Evolutionary conservation across 2,329 filamentous ascomycete species (phyloP).

Genomic region (Cladosporium oxysporum): DNA sequence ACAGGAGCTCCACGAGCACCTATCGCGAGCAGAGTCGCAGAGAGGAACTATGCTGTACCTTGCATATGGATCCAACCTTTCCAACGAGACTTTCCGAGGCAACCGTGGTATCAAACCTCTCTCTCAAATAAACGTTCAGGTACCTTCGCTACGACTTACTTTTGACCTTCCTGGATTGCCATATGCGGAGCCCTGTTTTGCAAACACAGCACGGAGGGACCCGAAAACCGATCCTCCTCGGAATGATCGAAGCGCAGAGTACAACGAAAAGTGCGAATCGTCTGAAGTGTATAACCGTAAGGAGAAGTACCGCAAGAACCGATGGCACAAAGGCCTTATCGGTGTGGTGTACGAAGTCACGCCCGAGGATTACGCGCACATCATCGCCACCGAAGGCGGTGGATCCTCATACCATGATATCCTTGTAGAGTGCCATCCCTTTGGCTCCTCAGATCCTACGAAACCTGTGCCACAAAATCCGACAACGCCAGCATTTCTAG

Average conservation of each 20-base stretch:
- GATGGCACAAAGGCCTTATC: slow-evolving; percentile 80
- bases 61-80: slow-evolving; percentile 91
- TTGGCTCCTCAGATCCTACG: slow-evolving; percentile 56
- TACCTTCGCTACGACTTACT: slow-evolving; percentile 73
- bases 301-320: slow-evolving; percentile 53
- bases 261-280: slow-evolving; percentile 39
- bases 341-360: slow-evolving; percentile 97
- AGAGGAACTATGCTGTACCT: slow-evolving; percentile 39
- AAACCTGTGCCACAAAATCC: slow-evolving; percentile 65
- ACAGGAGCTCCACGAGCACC: slow-evolving; percentile 11
- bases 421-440: slow-evolving; percentile 72
- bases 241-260: not conserved
- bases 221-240: slow-evolving; percentile 30
- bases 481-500: slow-evolving; percentile 68
- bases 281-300: slow-evolving; percentile 24
- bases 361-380: slow-evolving; percentile 74
- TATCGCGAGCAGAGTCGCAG: slow-evolving; percentile 5
- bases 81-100: slow-evolving; percentile 75
- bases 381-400: slow-evolving; percentile 88
- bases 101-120: slow-evolving; percentile 77
- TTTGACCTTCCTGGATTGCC: slow-evolving; percentile 86
- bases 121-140: slow-evolving; percentile 77
- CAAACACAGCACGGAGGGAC: slow-evolving; percentile 69
- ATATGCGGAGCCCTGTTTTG: slow-evolving; percentile 89
- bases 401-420: slow-evolving; percentile 84